Conservation (phyloP, 2,329 filamentous ascomycete species). For the Stylonectria norvegica region DNA sequence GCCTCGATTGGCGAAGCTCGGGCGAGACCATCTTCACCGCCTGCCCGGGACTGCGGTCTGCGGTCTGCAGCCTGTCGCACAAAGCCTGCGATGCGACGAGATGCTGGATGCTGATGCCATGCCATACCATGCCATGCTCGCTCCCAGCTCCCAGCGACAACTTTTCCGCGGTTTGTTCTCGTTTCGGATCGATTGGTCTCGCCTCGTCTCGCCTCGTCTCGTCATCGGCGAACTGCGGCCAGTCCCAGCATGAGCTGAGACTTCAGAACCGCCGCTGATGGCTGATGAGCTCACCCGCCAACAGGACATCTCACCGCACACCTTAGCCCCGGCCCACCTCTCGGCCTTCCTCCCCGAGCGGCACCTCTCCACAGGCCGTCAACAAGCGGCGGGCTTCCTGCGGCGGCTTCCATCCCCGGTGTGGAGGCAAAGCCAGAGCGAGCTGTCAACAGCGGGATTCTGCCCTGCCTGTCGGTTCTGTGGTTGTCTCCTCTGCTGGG, state of each 20-base stretch:
- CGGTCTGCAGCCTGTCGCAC: too few species aligned
- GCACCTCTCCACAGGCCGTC: too few species aligned
- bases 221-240: conserved; percentile 9
- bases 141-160: not conserved
- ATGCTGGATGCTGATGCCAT: too few species aligned
- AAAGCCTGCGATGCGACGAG: too few species aligned
- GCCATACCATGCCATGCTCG: too few species aligned
- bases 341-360: conserved; percentile 1
- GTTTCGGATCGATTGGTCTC: too few species aligned
- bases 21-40: not conserved
- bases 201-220: conserved; percentile 12
- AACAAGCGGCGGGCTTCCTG: too few species aligned
- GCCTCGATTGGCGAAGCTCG: not conserved
- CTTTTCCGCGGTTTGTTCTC: too few species aligned
- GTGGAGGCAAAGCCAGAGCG: not conserved
- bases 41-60: not conserved
- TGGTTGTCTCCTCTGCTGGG: not conserved
- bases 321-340: conserved; percentile 19
- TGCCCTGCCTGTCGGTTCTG: not conserved
- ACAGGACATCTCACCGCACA: conserved; percentile 22
- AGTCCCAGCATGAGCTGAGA: conserved; percentile 19
- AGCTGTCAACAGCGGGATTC: not conserved
- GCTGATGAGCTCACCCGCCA: not conserved
- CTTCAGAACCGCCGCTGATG: conserved; percentile 14
- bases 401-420: too few species aligned